Base-by-base conservation (phyloP, 179 eudicot genomes). In the Amaranthus tricolor region DNA sequence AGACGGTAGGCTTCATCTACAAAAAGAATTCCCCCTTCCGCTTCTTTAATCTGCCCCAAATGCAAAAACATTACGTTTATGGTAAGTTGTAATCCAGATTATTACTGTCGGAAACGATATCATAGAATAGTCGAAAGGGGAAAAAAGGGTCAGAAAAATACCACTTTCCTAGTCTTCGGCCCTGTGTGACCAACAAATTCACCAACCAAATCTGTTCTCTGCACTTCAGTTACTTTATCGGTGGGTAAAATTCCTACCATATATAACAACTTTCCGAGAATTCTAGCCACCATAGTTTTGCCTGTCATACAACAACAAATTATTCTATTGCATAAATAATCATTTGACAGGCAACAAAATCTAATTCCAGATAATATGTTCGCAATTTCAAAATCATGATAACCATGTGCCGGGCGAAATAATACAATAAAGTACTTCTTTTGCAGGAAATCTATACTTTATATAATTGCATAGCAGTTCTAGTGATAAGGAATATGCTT, bases 181-280 rank as follows among this genome's bases (percentile, higher is more conserved):
- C 99, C 97, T 5, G 99, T 95, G 73, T 95, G 99, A 77, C 99
- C 99, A 77, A 93, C 96, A 72, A 91, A 95, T 84, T 95, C 98
- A 52, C 96, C 99, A 60, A 95, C 99, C 78, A 95, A 80, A 87
- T 95, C 99, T 24, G 99, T 90, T 82, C 98, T 88, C 75, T 93
- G 98, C 79, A 95, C 99, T 76, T 95, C 98, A 21, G 97, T 93
- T 70, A 95, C 97, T 78, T 78, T 93, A 78, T 95, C 90, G 47
- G 96, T 91, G 12, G 99, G 97, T 76, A 95, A 82, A 76, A 91
- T 87, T 72, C 98, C 98, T 68, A 93, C 99, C 97, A 93, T 89
- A 76, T 87, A 83, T 9, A 95, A 95, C 69, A 95, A 88, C 68
- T 89, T 93, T 85, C 99, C 98, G 20, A 95, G 98, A 66, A 93